These are phyloP conservation scores for Cercospora janseana DNA, from an alignment of 2,329 filamentous ascomycete genomes.

Conservation along the genomic window DNA sequence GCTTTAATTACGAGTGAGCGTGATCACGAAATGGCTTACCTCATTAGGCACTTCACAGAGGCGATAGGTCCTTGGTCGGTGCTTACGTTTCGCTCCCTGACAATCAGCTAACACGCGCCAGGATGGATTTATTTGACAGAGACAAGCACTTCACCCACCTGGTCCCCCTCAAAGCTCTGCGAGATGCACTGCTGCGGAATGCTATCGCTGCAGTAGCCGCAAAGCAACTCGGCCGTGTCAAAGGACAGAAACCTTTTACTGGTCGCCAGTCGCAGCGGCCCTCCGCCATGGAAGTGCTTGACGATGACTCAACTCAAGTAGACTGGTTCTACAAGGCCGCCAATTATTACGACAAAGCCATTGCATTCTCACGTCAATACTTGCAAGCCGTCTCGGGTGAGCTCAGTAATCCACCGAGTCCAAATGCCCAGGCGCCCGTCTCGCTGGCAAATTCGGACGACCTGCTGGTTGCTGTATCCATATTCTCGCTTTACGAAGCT, in stretches of 20 bases:
- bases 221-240: slow-evolving; percentile 58
- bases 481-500: slow-evolving; percentile 65
- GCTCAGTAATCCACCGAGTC: slow-evolving; percentile 28
- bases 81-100: not conserved
- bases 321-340: slow-evolving; percentile 62
- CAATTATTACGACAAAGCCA: slow-evolving; percentile 57
- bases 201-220: slow-evolving; percentile 62
- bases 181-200: slow-evolving; percentile 52
- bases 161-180: slow-evolving; percentile 56
- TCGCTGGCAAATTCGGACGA: slow-evolving; percentile 54
- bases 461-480: slow-evolving; percentile 62
- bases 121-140: slow-evolving; percentile 56
- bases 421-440: slow-evolving; percentile 22
- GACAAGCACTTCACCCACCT: slow-evolving; percentile 60
- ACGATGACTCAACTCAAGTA: slow-evolving; percentile 44
- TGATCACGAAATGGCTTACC: slow-evolving; percentile 59
- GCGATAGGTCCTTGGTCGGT: slow-evolving; percentile 56
- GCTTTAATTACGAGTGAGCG: slow-evolving; percentile 37
- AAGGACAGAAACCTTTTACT: slow-evolving; percentile 51
- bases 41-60: slow-evolving; percentile 60
- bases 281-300: slow-evolving; percentile 54
- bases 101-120: not conserved
- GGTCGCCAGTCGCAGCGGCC: slow-evolving; percentile 50
- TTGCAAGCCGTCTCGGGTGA: slow-evolving; percentile 40
- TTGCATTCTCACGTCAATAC: slow-evolving; percentile 49